A percentile compares a stretch with the other conserved stretches of the same genome.
Evolutionary conservation across 345 rosid species (phyloP).

Genomic region (Rhodamnia rubescens): DNA sequence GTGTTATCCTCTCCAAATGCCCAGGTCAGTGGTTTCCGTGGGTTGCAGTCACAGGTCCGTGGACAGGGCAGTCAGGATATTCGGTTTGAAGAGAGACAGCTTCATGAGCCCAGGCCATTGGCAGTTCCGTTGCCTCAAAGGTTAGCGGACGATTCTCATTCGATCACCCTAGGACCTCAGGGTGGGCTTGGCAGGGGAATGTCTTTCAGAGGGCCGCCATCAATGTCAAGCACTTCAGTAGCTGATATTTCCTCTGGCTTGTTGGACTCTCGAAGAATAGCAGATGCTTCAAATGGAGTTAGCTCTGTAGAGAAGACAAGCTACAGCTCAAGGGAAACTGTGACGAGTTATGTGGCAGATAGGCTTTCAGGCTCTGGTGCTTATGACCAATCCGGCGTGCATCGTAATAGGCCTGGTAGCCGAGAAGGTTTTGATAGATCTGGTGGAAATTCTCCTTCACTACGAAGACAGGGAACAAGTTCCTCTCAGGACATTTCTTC

Average conservation of each 20-base stretch:
- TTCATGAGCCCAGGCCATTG: slow-evolving; percentile 58
- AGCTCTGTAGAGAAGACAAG: slow-evolving; percentile 28
- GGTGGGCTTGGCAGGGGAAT: slow-evolving; percentile 96
- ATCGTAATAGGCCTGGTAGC: slow-evolving; percentile 39
- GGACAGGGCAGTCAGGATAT: slow-evolving; percentile 61
- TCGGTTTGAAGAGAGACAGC: slow-evolving; percentile 62
- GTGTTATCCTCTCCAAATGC: slow-evolving; percentile 56
- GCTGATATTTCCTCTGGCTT: slow-evolving; percentile 35
- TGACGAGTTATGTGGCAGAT: slow-evolving; percentile 33
- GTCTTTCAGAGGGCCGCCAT: slow-evolving; percentile 58
- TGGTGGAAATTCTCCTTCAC: slow-evolving; percentile 29
- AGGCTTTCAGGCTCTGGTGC: slow-evolving; percentile 35
- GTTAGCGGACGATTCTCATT: slow-evolving; percentile 43
- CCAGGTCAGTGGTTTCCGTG: slow-evolving; percentile 66
- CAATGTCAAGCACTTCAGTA: slow-evolving; percentile 16
- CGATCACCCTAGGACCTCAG: slow-evolving; percentile 89
- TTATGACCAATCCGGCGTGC: slow-evolving; percentile 35
- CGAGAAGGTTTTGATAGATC: slow-evolving; percentile 47
- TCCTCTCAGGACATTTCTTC: slow-evolving; percentile 27
- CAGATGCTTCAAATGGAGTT: slow-evolving; percentile 50
- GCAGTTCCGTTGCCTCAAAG: slow-evolving; percentile 73
- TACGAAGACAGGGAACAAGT: slow-evolving; percentile 28
- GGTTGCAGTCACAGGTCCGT: slow-evolving; percentile 49
- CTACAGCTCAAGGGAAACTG: slow-evolving; percentile 31
- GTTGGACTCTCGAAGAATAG: slow-evolving; percentile 50